A percentile compares a stretch with the other conserved stretches of the same genome.
Evolutionary conservation across 1,284 basidiomycete species (phyloP).

Genomic region (Anthracocystis setariae): DNA sequence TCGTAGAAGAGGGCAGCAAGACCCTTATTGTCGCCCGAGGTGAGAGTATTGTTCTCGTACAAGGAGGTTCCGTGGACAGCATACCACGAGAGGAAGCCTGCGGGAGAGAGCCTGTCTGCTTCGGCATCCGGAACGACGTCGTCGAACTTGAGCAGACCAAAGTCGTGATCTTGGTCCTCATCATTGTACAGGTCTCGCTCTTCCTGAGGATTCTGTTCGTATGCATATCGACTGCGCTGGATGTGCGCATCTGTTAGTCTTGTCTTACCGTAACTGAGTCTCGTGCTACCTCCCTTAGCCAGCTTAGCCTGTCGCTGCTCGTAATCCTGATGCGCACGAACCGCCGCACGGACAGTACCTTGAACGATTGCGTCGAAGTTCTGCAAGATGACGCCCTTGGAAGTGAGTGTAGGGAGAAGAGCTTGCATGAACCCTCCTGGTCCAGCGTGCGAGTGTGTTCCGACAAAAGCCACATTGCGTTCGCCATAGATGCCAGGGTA

Average conservation of each 20-base stretch:
- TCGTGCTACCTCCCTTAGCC: conserved; percentile 6
- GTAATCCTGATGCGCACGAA: conserved; percentile 76
- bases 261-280: conserved; percentile 73
- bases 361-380: conserved; percentile 76
- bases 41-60: conserved; percentile 63
- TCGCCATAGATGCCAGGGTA: conserved; percentile 77
- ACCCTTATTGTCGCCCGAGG: conserved; percentile 60
- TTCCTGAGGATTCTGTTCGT: conserved; percentile 55
- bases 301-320: conserved; percentile 8
- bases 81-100: conserved; percentile 73
- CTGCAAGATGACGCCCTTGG: conserved; percentile 76
- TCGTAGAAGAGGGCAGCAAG: conserved; percentile 58
- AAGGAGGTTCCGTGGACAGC: conserved; percentile 75
- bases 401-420: conserved; percentile 79
- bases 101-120: conserved; percentile 3
- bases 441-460: conserved; percentile 81
- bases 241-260: conserved; percentile 76
- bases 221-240: conserved; percentile 70
- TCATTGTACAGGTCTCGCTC: conserved; percentile 55
- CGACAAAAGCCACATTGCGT: conserved; percentile 78
- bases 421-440: conserved; percentile 80
- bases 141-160: conserved; percentile 54
- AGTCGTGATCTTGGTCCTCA: conserved; percentile 59
- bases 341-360: conserved; percentile 77
- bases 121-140: conserved; percentile 13